These are phyloP conservation scores for Hyphodiscus sp. DNA, from an alignment of 2,329 filamentous ascomycete genomes.

Conservation along the genomic window DNA sequence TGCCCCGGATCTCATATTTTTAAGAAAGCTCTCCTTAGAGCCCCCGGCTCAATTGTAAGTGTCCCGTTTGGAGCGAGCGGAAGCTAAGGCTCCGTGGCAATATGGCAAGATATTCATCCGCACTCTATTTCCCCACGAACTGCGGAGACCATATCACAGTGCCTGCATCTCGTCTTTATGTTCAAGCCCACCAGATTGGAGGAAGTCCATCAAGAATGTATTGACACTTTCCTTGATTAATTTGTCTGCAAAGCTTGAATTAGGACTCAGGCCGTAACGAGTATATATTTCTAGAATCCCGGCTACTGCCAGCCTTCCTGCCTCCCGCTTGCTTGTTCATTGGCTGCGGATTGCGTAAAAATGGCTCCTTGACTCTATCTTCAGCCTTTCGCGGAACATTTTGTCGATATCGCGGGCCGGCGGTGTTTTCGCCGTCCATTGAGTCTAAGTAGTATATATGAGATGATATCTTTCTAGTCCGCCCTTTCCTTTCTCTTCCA, in stretches of 20 bases:
- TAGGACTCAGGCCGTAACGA: neutral
- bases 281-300: neutral
- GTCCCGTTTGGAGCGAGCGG: constrained; percentile 5
- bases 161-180: neutral
- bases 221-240: neutral
- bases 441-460: neutral
- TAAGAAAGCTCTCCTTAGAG: neutral
- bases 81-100: neutral
- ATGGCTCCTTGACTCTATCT: neutral
- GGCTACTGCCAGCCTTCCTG: neutral
- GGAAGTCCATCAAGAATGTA: neutral
- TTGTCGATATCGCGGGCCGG: constrained; percentile 2
- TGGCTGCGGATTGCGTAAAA: neutral
- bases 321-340: neutral
- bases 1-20: too few relatives aligned
- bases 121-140: constrained; percentile 6
- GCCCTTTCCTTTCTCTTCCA: neutral
- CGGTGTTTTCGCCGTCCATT: constrained; percentile 1
- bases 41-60: neutral
- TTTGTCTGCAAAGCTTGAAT: neutral
- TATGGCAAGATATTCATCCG: constrained; percentile 8
- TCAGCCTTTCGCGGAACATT: neutral
- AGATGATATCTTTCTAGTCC: neutral
- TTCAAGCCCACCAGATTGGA: neutral
- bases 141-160: neutral